Evolutionary conservation across 1,139 yeast species (phyloP), one percentile per base, ranked within the genome.

Genomic region (Kodamaea fungicola): DNA sequence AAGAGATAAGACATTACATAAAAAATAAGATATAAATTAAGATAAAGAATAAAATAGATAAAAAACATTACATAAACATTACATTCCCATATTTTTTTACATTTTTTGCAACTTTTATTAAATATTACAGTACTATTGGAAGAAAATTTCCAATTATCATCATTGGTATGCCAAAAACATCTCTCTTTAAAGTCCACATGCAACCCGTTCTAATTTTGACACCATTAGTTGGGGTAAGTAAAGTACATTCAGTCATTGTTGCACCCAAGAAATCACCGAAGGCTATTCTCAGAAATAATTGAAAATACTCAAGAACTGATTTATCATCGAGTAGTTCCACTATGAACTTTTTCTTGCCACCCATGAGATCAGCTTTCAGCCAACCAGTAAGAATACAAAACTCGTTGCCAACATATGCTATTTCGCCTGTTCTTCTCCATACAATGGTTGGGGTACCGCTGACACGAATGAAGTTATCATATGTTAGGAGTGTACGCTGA

Each of bases 391-490:
- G 65, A 10, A 87, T 74, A 48, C 94, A 83, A 55, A 92, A 92
- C 59, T 92, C 97, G 49, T 84, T 86, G 8, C 96, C 95, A 3
- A 90, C 95, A 42, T 89, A 90, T 0, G 96, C 95, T 13, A 92
- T 86, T 57, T 90, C 96, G 7, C 97, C 96, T 1, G 96, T 89
- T 40, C 97, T 71, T 46, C 98, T 70, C 97, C 97, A 92, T 5
- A 89, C 92, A 22, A 90, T 78, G 0, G 97, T 89, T 0, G 97
- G 97, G 0, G 97, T 90, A 0, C 97, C 97, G 32, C 90, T 81
- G 19, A 84, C 79, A 12, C 80, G 71, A 30, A 92, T 84, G 55
- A 86, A 86, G 56, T 82, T 85, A 47, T 88, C 94, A 57, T 89
- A 92, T 43, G 95, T 96, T 33, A 90, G 64, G 33, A 92, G 63